These are phyloP conservation scores for Cutaneotrichosporon sp. DNA, from an alignment of 1,284 basidiomycete species.

Conservation along the genomic window DNA sequence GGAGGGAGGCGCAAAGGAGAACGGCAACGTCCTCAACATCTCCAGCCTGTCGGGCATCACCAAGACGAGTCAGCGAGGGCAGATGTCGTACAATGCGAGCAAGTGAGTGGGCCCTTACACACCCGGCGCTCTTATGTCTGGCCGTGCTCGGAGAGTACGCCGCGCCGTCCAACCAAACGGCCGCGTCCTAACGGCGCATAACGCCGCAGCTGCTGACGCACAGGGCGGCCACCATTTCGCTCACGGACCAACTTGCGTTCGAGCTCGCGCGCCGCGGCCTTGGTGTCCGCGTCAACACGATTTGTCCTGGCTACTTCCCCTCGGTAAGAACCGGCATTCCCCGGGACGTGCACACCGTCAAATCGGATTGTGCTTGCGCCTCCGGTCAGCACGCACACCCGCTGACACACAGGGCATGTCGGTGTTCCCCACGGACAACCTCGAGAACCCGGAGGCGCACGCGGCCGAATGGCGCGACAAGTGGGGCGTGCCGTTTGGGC, in stretches of 20 bases:
- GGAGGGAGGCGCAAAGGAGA: conserved; percentile 29
- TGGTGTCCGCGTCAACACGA: conserved; percentile 29
- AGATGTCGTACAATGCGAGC: conserved; percentile 45
- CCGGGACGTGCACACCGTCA: neutral
- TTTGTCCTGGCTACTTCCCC: conserved; percentile 31
- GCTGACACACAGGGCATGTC: conserved; percentile 38
- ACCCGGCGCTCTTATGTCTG: no score
- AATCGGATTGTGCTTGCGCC: neutral
- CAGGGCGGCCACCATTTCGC: conserved; percentile 31
- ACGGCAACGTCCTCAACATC: conserved; percentile 46
- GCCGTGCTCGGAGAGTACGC: no score
- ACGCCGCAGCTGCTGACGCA: neutral
- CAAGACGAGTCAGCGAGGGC: conserved; percentile 25
- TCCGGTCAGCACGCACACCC: no score
- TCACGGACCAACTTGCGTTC: conserved; percentile 25
- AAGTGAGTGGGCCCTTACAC: conserved; percentile 31
- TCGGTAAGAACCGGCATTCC: neutral
- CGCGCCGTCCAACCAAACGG: conserved; percentile 41
- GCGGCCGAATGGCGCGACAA: conserved; percentile 26
- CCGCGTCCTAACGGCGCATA: conserved; percentile 15
- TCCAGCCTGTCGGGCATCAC: conserved; percentile 22
- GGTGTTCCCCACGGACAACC: conserved; percentile 19
- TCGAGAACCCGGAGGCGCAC: conserved; percentile 11
- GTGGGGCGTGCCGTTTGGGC: conserved; percentile 41
- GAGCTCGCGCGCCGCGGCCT: conserved; percentile 28